Evolutionary conservation across 306 rosid genomes (phyloP).

Genomic region (Trichosanthes truncata): DNA sequence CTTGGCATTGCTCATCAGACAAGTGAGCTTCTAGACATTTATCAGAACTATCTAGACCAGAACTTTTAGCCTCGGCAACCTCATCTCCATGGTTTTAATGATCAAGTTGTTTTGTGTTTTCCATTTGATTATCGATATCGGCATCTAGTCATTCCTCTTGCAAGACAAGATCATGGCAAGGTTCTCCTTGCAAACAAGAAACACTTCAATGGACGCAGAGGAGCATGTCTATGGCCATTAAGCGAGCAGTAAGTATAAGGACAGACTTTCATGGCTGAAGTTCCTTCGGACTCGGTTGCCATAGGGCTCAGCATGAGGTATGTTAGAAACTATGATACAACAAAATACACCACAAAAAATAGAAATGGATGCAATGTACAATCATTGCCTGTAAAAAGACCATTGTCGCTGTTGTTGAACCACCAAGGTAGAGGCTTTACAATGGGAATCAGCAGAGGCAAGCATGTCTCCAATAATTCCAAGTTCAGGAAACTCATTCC

Average conservation of each 20-base stretch:
- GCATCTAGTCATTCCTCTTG: background rate
- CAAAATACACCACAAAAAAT: background rate
- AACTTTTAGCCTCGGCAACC: background rate
- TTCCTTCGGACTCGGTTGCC: slow-evolving; percentile 74
- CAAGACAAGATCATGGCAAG: background rate
- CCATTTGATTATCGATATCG: background rate
- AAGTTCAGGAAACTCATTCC: slow-evolving; percentile 62
- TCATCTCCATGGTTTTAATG: slow-evolving; percentile 3
- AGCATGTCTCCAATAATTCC: slow-evolving; percentile 59
- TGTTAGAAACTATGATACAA: slow-evolving; percentile 23
- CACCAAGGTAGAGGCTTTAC: slow-evolving; percentile 41
- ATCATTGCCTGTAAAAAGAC: background rate
- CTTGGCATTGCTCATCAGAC: slow-evolving; percentile 5
- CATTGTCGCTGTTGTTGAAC: slow-evolving; percentile 39
- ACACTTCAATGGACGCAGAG: slow-evolving; percentile 66
- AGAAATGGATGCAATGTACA: background rate
- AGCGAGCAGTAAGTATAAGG: slow-evolving; percentile 85
- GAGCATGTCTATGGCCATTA: slow-evolving; percentile 52
- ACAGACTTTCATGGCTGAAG: slow-evolving; percentile 71
- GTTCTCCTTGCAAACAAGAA: slow-evolving; percentile 68
- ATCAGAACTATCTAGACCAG: background rate
- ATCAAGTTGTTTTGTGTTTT: slow-evolving; percentile 10
- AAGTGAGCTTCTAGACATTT: background rate
- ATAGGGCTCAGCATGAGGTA: slow-evolving; percentile 55
- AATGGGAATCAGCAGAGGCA: slow-evolving; percentile 36